These are phyloP conservation scores for Cryptococcus neoformans DNA, from an alignment of 1,284 basidiomycete species.

Conservation along the genomic window DNA sequence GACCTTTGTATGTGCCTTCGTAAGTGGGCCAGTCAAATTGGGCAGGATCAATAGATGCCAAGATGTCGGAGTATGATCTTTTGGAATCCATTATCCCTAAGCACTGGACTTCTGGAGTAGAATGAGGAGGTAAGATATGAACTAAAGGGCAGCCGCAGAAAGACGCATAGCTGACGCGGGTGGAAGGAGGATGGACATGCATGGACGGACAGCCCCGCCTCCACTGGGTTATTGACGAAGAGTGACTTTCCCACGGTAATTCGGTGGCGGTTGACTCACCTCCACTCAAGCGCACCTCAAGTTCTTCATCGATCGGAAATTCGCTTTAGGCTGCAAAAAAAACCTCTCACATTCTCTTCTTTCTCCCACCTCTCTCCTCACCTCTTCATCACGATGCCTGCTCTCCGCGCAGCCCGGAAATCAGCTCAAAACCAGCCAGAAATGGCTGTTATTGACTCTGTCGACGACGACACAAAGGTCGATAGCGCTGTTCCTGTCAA, in stretches of 20 bases:
- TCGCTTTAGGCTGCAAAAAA: not conserved
- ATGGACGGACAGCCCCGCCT: no score
- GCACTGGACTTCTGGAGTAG: no score
- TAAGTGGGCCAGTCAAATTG: conserved; percentile 34
- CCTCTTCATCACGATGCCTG: no score
- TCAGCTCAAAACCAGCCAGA: not conserved
- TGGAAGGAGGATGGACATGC: no score
- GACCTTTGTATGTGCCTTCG: conserved; percentile 37
- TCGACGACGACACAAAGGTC: not conserved
- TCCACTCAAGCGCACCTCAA: not conserved
- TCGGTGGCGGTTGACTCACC: conserved; percentile 1
- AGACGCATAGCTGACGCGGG: no score
- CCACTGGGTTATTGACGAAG: no score
- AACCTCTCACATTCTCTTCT: not conserved
- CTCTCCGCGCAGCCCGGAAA: not conserved
- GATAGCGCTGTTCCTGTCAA: not conserved
- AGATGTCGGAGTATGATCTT: not conserved
- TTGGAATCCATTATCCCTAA: not conserved
- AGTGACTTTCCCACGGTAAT: not conserved
- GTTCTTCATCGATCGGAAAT: not conserved
- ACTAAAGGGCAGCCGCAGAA: no score
- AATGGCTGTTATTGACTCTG: not conserved
- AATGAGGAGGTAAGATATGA: no score
- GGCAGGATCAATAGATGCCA: conserved; percentile 1
- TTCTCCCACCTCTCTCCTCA: no score